phyloP scores from a whole-genome alignment of 768 basidiomycete species.

The Calocera cornea region DNA sequence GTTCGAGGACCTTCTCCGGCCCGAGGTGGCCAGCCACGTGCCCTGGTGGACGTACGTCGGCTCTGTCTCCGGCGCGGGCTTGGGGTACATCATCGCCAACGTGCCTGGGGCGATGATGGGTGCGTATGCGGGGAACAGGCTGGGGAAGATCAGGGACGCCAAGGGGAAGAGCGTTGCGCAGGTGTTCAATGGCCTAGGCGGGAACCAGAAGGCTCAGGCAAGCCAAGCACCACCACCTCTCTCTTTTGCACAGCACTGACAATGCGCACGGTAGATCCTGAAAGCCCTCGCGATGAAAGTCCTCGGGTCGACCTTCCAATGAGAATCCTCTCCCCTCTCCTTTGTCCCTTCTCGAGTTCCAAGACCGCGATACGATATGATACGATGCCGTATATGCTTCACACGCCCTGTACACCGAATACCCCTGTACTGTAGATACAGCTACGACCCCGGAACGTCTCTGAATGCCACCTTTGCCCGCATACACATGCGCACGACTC shows the following conservation, averaged over 20 bases:
- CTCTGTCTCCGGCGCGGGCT: conserved; percentile 48
- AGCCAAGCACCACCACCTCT: conserved; percentile 17
- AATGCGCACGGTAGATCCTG: conserved; percentile 43
- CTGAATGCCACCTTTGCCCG: too few relatives aligned
- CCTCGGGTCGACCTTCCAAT: conserved; percentile 36
- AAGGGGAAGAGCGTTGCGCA: conserved; percentile 85
- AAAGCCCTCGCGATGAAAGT: conserved; percentile 73
- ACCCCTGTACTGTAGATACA: too few relatives aligned
- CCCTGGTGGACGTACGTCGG: conserved; percentile 70
- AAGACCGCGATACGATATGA: not conserved
- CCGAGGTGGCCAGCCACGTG: conserved; percentile 57
- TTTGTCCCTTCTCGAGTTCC: not conserved
- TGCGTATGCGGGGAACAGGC: conserved; percentile 73
- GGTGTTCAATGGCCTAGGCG: conserved; percentile 66
- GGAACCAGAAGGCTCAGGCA: conserved; percentile 78
- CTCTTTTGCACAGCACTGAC: not conserved
- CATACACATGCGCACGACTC: too few relatives aligned
- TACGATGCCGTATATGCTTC: too few relatives aligned
- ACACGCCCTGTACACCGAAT: too few relatives aligned
- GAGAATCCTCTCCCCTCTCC: conserved; percentile 8
- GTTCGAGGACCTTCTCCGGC: conserved; percentile 49
- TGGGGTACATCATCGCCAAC: conserved; percentile 55
- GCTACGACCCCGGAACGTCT: too few relatives aligned
- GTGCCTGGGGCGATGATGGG: conserved; percentile 77
- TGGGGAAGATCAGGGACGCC: conserved; percentile 83